Percentiles rank a stretch among this genome's conserved stretches.
These are phyloP conservation scores for Coemansia sp. DNA, from an alignment of 192 early-diverging fungal species.

Conservation along the genomic window DNA sequence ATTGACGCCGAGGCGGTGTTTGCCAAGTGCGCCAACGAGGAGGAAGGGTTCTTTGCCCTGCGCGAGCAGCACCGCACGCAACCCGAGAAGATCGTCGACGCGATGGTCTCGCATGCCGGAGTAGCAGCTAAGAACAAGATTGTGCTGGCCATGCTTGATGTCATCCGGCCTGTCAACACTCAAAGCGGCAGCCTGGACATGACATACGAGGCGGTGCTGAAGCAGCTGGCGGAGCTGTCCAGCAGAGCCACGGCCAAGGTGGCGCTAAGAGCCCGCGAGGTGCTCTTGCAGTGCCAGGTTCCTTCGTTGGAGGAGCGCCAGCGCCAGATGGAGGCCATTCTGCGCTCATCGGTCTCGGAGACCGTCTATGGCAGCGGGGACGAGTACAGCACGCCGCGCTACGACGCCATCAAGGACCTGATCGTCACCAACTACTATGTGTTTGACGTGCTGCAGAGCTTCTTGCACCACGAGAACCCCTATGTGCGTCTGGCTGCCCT, in stretches of 20 bases:
- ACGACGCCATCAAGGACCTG: slow-evolving; percentile 76
- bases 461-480: slow-evolving; percentile 85
- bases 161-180: slow-evolving; percentile 64
- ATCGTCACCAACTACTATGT: slow-evolving; percentile 94
- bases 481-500: slow-evolving; percentile 81
- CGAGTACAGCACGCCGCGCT: slow-evolving; percentile 67
- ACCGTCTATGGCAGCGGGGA: slow-evolving; percentile 75
- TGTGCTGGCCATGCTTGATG: slow-evolving; percentile 74
- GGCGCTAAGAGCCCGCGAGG: slow-evolving; percentile 90
- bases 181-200: slow-evolving; percentile 64
- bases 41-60: slow-evolving; percentile 79
- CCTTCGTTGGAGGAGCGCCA: slow-evolving; percentile 89
- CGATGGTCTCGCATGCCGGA: slow-evolving; percentile 83
- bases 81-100: slow-evolving; percentile 63
- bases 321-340: slow-evolving; percentile 78
- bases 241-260: slow-evolving; percentile 80
- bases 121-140: slow-evolving; percentile 75
- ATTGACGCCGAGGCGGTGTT: slow-evolving; percentile 83
- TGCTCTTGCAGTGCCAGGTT: slow-evolving; percentile 89
- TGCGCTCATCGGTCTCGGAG: slow-evolving; percentile 71
- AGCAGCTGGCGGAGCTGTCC: slow-evolving; percentile 73
- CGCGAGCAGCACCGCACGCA: slow-evolving; percentile 85
- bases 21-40: slow-evolving; percentile 66
- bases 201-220: slow-evolving; percentile 73
- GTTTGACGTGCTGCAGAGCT: slow-evolving; percentile 88